Evolutionary conservation across 805 yeast species (phyloP), one percentile per base, ranked within the genome.

Genomic region (Cephaloascus albidus): DNA sequence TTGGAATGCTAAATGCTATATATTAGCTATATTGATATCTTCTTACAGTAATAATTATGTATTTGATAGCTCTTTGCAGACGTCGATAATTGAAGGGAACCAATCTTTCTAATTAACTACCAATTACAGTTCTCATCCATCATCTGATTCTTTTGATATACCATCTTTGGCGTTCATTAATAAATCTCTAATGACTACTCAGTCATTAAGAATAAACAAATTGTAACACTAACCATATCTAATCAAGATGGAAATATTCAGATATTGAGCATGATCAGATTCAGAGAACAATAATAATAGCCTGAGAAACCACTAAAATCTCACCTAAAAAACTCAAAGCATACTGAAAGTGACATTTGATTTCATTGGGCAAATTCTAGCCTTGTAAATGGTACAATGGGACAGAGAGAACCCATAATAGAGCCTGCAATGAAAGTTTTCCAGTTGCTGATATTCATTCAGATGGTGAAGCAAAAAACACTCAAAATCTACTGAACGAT

Each of bases 401-500:
- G 60, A 38, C 49, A 64, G 14, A 63, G 43, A 14, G 61, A 42
- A 3, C 69, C 69, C 62, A 64, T 63, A 32, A 58, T 28, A 5
- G 49, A 45, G 8, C 70, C 70, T 40, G 45, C 55, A 12, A 62
- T 36, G 3, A 55, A 51, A 3, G 61, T 59, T n/a, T 64, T 67
- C 38, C 46, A 60, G 43, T 58, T 60, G 38, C 56, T 49, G 3
- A 65, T 60, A 4, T 63, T 62, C 5, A 36, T 36, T 33, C 78
- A 73, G 72, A 72, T 68, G 12, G 75, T 73, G 38, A 65, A 54
- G n/a, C 68, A 50, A 35, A 73, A 59, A 2, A 72, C 40, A 1
- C 61, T 62, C 36, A 68, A 72, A 1, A 68, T 20, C 42, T 58
- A 45, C 38, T 70, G 66, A 1, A 59, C 61, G 6, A 58, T 27